Conservation (phyloP, 1,139 yeast genomes). For the Eremothecium gossypii region DNA sequence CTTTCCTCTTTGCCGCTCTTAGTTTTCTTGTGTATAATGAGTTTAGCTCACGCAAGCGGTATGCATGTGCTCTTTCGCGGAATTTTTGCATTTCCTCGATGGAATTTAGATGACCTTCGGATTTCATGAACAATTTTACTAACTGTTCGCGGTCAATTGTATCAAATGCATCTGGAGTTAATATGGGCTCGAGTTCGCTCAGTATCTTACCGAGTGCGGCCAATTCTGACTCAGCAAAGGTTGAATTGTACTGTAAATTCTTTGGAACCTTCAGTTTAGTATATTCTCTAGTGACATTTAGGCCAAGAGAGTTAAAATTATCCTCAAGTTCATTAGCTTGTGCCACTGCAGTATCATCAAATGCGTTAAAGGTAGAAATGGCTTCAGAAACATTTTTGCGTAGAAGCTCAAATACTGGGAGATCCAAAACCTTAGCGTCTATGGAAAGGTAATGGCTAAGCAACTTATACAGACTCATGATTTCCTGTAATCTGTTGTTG, state of each 20-base stretch:
- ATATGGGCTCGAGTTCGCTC: slow-evolving; percentile 7
- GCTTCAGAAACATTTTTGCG: slow-evolving; percentile 13
- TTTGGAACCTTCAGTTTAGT: slow-evolving; percentile 14
- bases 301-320: slow-evolving; percentile 13
- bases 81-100: slow-evolving; percentile 4
- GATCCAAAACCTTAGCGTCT: slow-evolving; percentile 31
- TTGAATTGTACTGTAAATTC: slow-evolving; percentile 8
- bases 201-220: slow-evolving; percentile 5
- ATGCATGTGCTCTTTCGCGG: slow-evolving; percentile 12
- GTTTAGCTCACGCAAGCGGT: slow-evolving; percentile 19
- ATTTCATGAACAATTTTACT: slow-evolving; percentile 18
- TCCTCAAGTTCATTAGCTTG: slow-evolving; percentile 13
- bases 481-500: slow-evolving; percentile 27
- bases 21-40: slow-evolving; percentile 18
- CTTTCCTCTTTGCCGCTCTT: slow-evolving; percentile 20
- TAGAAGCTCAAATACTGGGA: slow-evolving; percentile 34
- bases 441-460: slow-evolving; percentile 30
- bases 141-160: slow-evolving; percentile 16
- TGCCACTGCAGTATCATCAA: slow-evolving; percentile 8
- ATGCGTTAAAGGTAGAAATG: slow-evolving; percentile 6
- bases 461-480: slow-evolving; percentile 25
- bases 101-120: slow-evolving; percentile 13
- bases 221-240: slow-evolving; percentile 8
- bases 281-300: slow-evolving; percentile 15
- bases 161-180: slow-evolving; percentile 5